Percentiles rank a stretch among this genome's conserved stretches.
phyloP scores from a whole-genome alignment of 208 protist genomes.

The Trichomonas vaginalis region DNA sequence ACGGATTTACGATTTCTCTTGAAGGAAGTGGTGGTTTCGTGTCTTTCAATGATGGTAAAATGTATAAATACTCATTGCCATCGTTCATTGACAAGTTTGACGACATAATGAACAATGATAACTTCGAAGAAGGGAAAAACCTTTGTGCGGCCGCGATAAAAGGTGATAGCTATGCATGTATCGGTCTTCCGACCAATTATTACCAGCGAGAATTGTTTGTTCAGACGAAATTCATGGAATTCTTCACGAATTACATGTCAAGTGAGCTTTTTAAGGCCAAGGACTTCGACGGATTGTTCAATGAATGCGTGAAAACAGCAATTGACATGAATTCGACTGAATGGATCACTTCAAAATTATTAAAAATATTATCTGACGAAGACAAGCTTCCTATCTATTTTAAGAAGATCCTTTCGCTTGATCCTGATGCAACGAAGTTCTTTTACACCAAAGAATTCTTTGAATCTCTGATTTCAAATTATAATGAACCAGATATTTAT shows the following conservation, averaged over 20 bases:
- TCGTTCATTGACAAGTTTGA: neutral
- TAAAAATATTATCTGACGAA: neutral
- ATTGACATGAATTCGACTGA: neutral
- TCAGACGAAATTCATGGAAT: neutral
- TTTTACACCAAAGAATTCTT: neutral
- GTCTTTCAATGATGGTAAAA: neutral
- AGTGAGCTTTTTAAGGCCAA: neutral
- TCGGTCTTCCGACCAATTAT: neutral
- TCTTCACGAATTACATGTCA: neutral
- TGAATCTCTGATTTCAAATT: neutral
- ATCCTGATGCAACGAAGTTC: neutral
- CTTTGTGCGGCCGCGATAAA: neutral
- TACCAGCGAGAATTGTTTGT: neutral
- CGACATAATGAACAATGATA: neutral
- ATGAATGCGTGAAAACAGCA: neutral
- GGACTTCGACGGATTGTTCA: neutral
- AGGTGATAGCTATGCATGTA: neutral
- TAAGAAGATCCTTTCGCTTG: neutral
- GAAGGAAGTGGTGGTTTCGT: neutral
- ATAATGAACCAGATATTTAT: neutral
- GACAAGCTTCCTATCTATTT: neutral
- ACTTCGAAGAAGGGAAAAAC: neutral
- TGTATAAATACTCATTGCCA: neutral
- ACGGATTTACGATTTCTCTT: neutral
- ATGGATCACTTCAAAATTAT: neutral